These are phyloP conservation scores for Colletotrichum tamarilloi DNA, from an alignment of 2,329 filamentous ascomycete genomes.

Conservation along the genomic window DNA sequence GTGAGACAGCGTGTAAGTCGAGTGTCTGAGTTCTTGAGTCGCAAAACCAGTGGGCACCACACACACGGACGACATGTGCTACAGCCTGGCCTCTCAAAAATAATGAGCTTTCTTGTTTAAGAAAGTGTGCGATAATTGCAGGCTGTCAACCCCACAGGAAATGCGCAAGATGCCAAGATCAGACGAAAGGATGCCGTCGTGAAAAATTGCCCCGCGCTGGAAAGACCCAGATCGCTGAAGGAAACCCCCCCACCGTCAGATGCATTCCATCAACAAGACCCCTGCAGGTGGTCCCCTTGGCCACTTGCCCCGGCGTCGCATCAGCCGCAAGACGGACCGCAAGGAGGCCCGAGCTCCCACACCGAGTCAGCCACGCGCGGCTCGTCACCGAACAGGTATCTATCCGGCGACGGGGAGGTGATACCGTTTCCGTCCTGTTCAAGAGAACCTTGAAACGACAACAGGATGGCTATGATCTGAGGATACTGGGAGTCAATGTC, in stretches of 20 bases:
- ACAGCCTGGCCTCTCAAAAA: background rate
- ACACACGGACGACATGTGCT: background rate
- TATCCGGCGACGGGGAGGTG: background rate
- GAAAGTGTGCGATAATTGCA: background rate
- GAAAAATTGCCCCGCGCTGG: slow-evolving; percentile 33
- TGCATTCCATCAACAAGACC: slow-evolving; percentile 17
- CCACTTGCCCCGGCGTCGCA: slow-evolving; percentile 18
- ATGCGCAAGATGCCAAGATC: slow-evolving; percentile 12
- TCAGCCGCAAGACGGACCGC: slow-evolving; percentile 22
- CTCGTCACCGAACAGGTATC: slow-evolving; percentile 23
- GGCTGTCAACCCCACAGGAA: background rate
- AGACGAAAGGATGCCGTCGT: slow-evolving; percentile 15
- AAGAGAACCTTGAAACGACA: slow-evolving; percentile 37
- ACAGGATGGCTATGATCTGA: slow-evolving; percentile 45
- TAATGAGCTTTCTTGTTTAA: background rate
- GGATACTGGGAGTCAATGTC: slow-evolving; percentile 24
- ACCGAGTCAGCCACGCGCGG: slow-evolving; percentile 31
- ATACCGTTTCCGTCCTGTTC: background rate
- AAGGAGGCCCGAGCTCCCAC: slow-evolving; percentile 12
- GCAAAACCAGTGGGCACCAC: background rate
- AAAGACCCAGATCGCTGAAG: slow-evolving; percentile 27
- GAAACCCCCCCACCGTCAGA: slow-evolving; percentile 11
- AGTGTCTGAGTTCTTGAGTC: background rate
- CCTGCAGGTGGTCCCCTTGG: slow-evolving; percentile 10
- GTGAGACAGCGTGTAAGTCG: background rate